Conservation (phyloP, 176 grass and related monocot species). For the Calamus simplicifolius region DNA sequence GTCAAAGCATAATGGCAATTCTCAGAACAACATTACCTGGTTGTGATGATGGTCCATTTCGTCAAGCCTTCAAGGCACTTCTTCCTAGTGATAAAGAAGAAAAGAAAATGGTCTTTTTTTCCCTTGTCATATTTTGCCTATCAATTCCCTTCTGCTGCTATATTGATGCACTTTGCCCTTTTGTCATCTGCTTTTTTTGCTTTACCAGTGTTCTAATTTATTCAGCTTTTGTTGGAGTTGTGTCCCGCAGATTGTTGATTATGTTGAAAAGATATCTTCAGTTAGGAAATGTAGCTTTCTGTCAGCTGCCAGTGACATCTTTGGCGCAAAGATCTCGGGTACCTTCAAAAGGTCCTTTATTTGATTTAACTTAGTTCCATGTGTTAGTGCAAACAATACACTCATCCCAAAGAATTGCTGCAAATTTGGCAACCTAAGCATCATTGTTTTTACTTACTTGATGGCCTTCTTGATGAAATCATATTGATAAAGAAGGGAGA, state of each 20-base stretch:
- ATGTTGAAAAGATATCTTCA: slow-evolving; percentile 81
- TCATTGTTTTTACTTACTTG: too few relatives aligned
- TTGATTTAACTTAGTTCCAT: background rate
- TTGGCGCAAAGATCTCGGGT: slow-evolving; percentile 90
- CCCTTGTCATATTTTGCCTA: background rate
- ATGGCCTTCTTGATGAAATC: too few relatives aligned
- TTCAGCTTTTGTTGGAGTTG: background rate
- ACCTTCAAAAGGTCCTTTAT: slow-evolving; percentile 87
- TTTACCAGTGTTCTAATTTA: too few relatives aligned
- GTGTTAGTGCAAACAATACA: too few relatives aligned
- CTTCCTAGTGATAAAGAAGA: slow-evolving; percentile 79
- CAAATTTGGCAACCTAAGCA: too few relatives aligned
- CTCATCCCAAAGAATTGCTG: too few relatives aligned
- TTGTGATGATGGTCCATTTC: slow-evolving; percentile 66
- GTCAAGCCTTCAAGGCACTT: slow-evolving; percentile 82
- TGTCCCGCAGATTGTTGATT: slow-evolving; percentile 56
- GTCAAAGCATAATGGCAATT: slow-evolving; percentile 92
- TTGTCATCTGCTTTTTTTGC: too few relatives aligned
- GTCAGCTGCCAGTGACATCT: slow-evolving; percentile 68
- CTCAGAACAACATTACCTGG: slow-evolving; percentile 63
- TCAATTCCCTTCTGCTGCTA: background rate
- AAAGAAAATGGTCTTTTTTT: slow-evolving; percentile 65
- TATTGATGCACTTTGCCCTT: too few relatives aligned
- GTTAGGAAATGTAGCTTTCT: slow-evolving; percentile 80
- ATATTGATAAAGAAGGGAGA: too few relatives aligned